Evolutionary conservation across 1,139 yeast genomes (phyloP), one percentile per base, ranked within the genome.

Genomic region (Pichia sp.): DNA sequence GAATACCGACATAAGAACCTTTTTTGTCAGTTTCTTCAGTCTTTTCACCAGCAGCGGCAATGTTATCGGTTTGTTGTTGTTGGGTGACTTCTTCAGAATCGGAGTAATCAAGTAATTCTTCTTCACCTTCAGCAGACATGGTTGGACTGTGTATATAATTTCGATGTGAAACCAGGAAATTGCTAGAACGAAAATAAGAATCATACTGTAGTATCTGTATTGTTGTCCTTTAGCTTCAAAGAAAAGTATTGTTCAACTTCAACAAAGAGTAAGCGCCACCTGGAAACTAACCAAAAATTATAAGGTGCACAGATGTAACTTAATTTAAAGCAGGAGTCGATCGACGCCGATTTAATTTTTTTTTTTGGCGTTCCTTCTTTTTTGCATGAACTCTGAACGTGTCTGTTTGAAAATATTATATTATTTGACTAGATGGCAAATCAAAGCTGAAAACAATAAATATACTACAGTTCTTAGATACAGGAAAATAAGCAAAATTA

Each of bases 1-100:
- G 97, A 61, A 89, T 87, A 64, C 97, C 97, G 51, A 90, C 97
- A 62, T 92, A 92, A 42, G 97, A 89, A 61, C 98, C 98, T 70
- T 92, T 90, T 70, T 90, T 87, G 67, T 87, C 96, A 55, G 79
- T 70, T 51, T 76, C 81, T 32, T 53, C 62, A 44, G 74, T 80
- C 49, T 74, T 81, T 44, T 70, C n/a, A n/a, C n/a, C 78, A 54
- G 70, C 68, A 48, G 71, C 66, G 50, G 77, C 68, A 50, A 77
- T 70, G 58, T 80, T 68, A 64, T 84, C 78, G 61, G 78, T 83
- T 39, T 45, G 46, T 45, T 47, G 51, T 35, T 51, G 52, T 35
- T 43, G 39, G n/a, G n/a, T n/a, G 63, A 87, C 82, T 69, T 92
- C 97, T 73, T 92, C 98, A 68, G 95, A 86, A 67, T 92, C 97